Evolutionary conservation across 805 yeast species (phyloP).

Genomic region (Kodamaea leandrae): DNA sequence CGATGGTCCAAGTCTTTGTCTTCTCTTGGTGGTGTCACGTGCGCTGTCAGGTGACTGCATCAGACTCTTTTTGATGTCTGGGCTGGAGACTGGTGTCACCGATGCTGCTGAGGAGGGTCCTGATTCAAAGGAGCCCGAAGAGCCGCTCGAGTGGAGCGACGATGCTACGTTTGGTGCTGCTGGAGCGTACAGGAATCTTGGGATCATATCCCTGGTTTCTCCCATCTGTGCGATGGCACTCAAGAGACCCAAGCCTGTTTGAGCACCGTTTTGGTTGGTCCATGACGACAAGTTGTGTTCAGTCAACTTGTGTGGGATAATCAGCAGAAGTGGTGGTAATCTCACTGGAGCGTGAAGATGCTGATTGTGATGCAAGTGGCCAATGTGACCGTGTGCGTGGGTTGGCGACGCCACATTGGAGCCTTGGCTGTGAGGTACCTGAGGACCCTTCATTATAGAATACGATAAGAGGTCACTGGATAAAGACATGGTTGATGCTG

Average conservation of each 20-base stretch:
- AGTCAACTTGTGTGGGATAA: slow-evolving; percentile 5
- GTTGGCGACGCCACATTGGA: no score
- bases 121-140: not conserved
- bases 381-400: no score
- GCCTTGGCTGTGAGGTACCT: slow-evolving; percentile 1
- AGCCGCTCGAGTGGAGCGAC: not conserved
- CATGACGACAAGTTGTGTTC: slow-evolving; percentile 8
- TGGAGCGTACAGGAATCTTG: not conserved
- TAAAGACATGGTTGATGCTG: slow-evolving; percentile 17
- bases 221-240: slow-evolving; percentile 10
- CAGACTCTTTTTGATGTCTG: slow-evolving; percentile 7
- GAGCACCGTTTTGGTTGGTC: slow-evolving; percentile 6
- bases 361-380: slow-evolving; percentile 1
- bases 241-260: slow-evolving; percentile 9
- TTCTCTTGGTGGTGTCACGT: slow-evolving; percentile 27
- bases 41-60: slow-evolving; percentile 1
- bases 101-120: slow-evolving; percentile 3
- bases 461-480: slow-evolving; percentile 38
- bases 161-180: slow-evolving; percentile 1
- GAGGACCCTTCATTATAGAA: slow-evolving; percentile 33
- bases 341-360: not conserved
- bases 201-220: not conserved
- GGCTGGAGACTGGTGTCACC: slow-evolving; percentile 8
- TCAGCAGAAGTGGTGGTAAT: slow-evolving; percentile 4
- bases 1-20: slow-evolving; percentile 73